Evolutionary conservation across 2,329 filamentous ascomycete species (phyloP), one percentile per base, ranked within the genome.

Genomic region (Capronia coronata): DNA sequence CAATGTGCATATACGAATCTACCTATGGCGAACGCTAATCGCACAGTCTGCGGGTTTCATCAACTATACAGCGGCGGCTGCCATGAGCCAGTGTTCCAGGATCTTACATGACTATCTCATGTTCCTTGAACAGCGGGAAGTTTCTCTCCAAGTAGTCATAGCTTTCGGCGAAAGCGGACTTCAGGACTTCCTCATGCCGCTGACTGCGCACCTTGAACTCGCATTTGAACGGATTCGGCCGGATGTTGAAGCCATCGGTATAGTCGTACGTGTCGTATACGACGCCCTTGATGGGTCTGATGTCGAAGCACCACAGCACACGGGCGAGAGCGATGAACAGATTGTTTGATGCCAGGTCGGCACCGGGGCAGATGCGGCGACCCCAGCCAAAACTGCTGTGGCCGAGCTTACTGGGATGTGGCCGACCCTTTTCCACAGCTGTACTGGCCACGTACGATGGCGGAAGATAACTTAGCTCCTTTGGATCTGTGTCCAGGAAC

Each of bases 321-420:
- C 77, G 65, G 0, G 75, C 72, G 49, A 80, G 75, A n/a, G 77
- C 77, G 52, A 80, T 75, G 58, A 78, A 58, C 64, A 73, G 45
- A 62, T 63, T 64, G 22, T 65, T 63, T 1, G 48, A 53, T 4
- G 51, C 55, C 14, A 60, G 49, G 47, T 61, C 51, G 22, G 58
- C 53, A 10, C 61, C 61, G 11, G 57, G 58, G 47, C 61, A 62
- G 30, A 54, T 54, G 29, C 61, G 55, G 11, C 57, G 48, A 38
- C 60, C 61, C 50, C 54, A 62, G 35, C 59, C 59, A 48, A 62
- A 62, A 8, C 42, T 46, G n/a, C 46, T 48, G 48, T 55, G 55
- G 43, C 54, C 52, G 34, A 50, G 46, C 11, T 56, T 52, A 29
- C 34, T 60, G 22, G 61, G 61, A 29, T 62, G 58, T 16, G 16